phyloP scores from a whole-genome alignment of 306 rosid species.

The Cicer pinnatifidum region DNA sequence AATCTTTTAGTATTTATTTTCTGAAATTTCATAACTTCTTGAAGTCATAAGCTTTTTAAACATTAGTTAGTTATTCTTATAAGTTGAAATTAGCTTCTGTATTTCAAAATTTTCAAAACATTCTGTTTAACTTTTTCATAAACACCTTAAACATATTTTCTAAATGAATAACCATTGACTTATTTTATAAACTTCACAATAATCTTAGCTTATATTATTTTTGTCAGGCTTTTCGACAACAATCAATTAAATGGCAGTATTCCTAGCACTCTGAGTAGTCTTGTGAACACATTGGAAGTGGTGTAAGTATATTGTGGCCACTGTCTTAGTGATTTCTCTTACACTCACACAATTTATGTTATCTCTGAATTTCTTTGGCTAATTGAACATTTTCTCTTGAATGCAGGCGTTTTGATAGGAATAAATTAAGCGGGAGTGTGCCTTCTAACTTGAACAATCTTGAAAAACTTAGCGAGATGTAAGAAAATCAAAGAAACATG shows the following conservation, averaged over 20 bases:
- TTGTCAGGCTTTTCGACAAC: slow-evolving; percentile 60
- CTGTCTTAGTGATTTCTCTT: slow-evolving; percentile 10
- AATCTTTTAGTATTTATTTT: slow-evolving; percentile 29
- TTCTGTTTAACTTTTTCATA: background rate
- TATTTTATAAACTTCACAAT: background rate
- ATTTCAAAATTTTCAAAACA: background rate
- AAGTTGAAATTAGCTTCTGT: background rate
- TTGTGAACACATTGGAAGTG: slow-evolving; percentile 52
- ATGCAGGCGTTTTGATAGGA: slow-evolving; percentile 67
- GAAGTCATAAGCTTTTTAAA: background rate
- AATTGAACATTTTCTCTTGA: slow-evolving; percentile 39
- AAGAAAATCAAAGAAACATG: slow-evolving; percentile 44
- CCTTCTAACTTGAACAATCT: slow-evolving; percentile 57
- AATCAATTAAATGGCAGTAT: slow-evolving; percentile 58
- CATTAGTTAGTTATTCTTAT: background rate
- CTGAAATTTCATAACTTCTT: background rate
- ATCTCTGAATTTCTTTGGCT: slow-evolving; percentile 5
- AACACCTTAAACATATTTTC: background rate
- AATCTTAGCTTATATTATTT: slow-evolving; percentile 26
- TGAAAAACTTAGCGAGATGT: slow-evolving; percentile 54
- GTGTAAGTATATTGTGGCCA: slow-evolving; percentile 62
- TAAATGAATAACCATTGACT: background rate
- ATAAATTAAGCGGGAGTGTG: slow-evolving; percentile 50
- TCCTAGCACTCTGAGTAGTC: slow-evolving; percentile 54
- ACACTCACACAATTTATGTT: slow-evolving; percentile 11